Evolutionary conservation across 2,329 filamentous ascomycete genomes (phyloP), one percentile per base, ranked within the genome.

Genomic region (Claviceps maximensis): DNA sequence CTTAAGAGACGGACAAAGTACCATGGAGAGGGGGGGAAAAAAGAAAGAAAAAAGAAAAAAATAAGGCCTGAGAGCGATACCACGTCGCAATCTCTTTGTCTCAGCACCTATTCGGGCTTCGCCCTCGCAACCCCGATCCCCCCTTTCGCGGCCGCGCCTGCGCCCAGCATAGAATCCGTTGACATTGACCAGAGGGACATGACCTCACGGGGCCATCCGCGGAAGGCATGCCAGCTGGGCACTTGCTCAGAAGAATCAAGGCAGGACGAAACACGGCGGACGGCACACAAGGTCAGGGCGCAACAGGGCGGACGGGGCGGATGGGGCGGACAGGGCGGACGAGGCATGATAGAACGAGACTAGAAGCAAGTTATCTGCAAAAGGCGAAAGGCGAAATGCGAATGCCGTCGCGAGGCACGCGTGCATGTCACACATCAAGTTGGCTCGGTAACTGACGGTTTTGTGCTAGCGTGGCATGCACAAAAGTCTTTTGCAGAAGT

Each of bases 71-170:
- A 19, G 6, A 9, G 29, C 21, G 23, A 49, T 48, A 29, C 17
- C 38, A 49, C 51, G 41, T 49, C 38, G 27, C 38, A 53, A 53
- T 53, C 29, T 53, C 25, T 23, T 13, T 36, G 51, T 53, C 51
- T 49, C 46, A 49, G 45, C 19, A 15, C 31, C 29, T 31, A 9
- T 31, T 4, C 29, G 29, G 29, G 5, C 9, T 31, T 31, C 9
- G 29, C n/a, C n/a, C 29, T 4, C 29, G 9, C 29, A 31, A 31
- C 29, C 29, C 5, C 29, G 29, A n/a, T 31, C 29, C 29, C 5
- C 9, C 5, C 29, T 9, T 31, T 4, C 29, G 29, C 29, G 29
- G 9, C 29, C 29, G 29, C 29, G 29, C 5, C 29, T 9, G 9
- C 29, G 29, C 5, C 29, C 5, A 4, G 29, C 29, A n/a, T n/a